Evolutionary conservation across 176 grass and related monocot species (phyloP).

Genomic region (Oryza nivara): DNA sequence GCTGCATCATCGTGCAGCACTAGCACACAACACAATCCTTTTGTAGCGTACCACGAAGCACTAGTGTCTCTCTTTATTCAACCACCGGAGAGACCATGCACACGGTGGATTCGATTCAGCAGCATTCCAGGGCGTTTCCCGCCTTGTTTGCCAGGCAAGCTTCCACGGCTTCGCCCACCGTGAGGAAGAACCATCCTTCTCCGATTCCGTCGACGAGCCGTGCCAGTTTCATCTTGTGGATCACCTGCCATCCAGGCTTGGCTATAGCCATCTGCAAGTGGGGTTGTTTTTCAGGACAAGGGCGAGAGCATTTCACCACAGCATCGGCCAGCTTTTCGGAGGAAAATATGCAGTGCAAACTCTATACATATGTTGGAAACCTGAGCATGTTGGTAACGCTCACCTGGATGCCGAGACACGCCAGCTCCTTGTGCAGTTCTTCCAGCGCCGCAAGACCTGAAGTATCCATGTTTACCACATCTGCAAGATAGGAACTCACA

Average conservation of each 20-base stretch:
- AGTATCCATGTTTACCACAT: slow-evolving; percentile 89
- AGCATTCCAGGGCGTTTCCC: slow-evolving; percentile 16
- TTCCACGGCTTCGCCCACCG: slow-evolving; percentile 76
- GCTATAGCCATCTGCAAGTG: slow-evolving; percentile 61
- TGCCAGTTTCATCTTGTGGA: slow-evolving; percentile 93
- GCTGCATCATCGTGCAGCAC: slow-evolving; percentile 1
- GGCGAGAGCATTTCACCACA: background rate
- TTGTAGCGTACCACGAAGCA: background rate
- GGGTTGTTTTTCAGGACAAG: background rate
- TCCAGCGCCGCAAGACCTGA: slow-evolving; percentile 65
- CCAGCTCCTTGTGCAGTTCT: slow-evolving; percentile 73
- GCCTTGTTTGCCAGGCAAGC: slow-evolving; percentile 40
- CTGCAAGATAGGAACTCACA: slow-evolving; percentile 37
- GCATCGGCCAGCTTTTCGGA: too few species aligned
- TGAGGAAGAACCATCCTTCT: slow-evolving; percentile 79
- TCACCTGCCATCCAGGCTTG: slow-evolving; percentile 72
- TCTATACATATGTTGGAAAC: background rate
- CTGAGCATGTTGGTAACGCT: background rate
- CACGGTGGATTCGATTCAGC: background rate
- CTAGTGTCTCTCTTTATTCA: background rate
- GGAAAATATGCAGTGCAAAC: too few species aligned
- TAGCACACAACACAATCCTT: background rate
- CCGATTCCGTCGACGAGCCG: slow-evolving; percentile 57
- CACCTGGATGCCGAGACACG: slow-evolving; percentile 71
- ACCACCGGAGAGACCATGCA: background rate